Conservation (phyloP, 495 filamentous ascomycete genomes). For the Neurospora sp. region DNA sequence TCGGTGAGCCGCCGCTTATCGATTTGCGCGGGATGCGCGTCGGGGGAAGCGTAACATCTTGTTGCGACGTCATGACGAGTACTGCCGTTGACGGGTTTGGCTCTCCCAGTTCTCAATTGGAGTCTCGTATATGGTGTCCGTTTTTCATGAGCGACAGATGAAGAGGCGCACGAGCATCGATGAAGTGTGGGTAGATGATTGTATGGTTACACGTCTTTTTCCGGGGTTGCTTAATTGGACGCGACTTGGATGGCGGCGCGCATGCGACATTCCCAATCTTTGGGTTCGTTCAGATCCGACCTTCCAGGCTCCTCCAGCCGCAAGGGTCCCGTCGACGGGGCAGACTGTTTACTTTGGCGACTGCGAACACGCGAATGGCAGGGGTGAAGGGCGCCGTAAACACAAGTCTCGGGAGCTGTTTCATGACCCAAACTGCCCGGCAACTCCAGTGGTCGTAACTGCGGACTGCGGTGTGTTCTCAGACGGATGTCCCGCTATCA, state of each 20-base stretch:
- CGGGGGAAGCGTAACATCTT: slow-evolving; percentile 38
- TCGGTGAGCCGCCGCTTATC: slow-evolving; percentile 56
- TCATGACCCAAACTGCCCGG: background rate
- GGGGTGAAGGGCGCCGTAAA: background rate
- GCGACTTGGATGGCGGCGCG: background rate
- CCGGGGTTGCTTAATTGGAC: background rate
- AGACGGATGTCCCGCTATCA: background rate
- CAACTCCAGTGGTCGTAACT: background rate
- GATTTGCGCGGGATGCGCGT: slow-evolving; percentile 66
- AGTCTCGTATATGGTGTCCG: background rate
- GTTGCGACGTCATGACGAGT: slow-evolving; percentile 34
- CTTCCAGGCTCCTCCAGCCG: background rate
- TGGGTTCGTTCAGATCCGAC: background rate
- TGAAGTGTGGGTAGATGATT: background rate
- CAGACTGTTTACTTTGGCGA: background rate
- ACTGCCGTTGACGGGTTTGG: background rate
- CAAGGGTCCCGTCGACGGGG: background rate
- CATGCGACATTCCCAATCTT: background rate
- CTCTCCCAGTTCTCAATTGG: background rate
- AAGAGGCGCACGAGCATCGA: background rate
- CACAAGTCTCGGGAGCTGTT: background rate
- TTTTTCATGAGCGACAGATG: background rate
- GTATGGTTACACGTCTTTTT: background rate
- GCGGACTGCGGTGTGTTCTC: background rate
- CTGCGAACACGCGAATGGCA: background rate